phyloP scores from a whole-genome alignment of 495 filamentous ascomycete genomes.

The Aspergillus nanangensis region DNA sequence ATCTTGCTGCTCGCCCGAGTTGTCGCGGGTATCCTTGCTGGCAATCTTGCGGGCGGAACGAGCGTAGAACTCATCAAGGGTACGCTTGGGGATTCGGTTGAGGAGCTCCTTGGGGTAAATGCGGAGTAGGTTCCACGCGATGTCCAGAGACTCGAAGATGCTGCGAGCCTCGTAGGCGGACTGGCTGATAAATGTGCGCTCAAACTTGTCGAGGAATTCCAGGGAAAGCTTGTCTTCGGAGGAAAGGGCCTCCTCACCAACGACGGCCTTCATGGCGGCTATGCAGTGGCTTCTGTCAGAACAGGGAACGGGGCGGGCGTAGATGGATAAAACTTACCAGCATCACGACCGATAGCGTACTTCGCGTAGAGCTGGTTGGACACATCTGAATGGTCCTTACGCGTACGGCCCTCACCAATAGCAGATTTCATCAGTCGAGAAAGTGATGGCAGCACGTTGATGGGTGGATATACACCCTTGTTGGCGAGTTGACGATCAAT shows the following conservation, averaged over 20 bases:
- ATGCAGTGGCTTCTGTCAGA: not conserved
- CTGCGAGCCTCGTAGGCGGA: constrained; percentile 84
- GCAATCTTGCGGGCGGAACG: constrained; percentile 53
- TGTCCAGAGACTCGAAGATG: constrained; percentile 88
- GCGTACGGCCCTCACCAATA: constrained; percentile 93
- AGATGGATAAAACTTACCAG: constrained; percentile 37
- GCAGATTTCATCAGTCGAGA: constrained; percentile 99
- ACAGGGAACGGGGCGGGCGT: not conserved
- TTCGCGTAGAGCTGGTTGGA: constrained; percentile 99
- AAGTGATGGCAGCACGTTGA: constrained; percentile 97
- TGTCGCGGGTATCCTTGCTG: constrained; percentile 70
- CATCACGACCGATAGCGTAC: constrained; percentile 98
- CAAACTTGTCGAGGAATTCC: constrained; percentile 98
- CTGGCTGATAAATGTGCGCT: constrained; percentile 87
- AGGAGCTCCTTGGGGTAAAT: constrained; percentile 97
- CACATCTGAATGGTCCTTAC: constrained; percentile 95
- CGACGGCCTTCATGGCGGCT: constrained; percentile 98
- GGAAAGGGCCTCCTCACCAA: constrained; percentile 94
- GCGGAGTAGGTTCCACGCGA: constrained; percentile 91
- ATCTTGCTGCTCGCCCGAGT: constrained; percentile 45
- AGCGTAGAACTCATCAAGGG: constrained; percentile 89
- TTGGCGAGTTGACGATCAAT: constrained; percentile 93
- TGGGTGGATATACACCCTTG: constrained; percentile 95
- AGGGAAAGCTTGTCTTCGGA: constrained; percentile 95
- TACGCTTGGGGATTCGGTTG: constrained; percentile 93